Evolutionary conservation across 176 grass and related monocot genomes (phyloP).

Genomic region (Bromus sterilis): DNA sequence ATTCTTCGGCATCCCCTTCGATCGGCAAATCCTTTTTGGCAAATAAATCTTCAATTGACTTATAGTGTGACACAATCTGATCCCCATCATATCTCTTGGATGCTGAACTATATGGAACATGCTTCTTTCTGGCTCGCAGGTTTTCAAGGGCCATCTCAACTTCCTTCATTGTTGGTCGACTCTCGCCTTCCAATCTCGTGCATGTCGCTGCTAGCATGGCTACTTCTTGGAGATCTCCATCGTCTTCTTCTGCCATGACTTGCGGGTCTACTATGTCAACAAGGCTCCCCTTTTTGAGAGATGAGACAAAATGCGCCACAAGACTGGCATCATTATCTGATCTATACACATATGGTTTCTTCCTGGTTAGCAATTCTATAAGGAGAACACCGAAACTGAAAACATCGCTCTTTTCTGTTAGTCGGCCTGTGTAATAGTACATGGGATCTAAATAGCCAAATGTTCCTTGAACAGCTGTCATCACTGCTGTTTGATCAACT

Average conservation of each 20-base stretch:
- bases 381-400: slow-evolving; percentile 45
- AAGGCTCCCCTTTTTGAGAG: not conserved
- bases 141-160: slow-evolving; percentile 19
- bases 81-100: not conserved
- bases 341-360: not conserved
- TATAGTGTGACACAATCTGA: not conserved
- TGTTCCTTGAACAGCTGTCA: slow-evolving; percentile 40
- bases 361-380: slow-evolving; percentile 34
- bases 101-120: not conserved
- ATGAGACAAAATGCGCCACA: not conserved
- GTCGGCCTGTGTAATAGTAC: slow-evolving; percentile 36
- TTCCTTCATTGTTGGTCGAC: slow-evolving; percentile 11
- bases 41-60: not conserved
- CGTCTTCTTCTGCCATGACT: not conserved
- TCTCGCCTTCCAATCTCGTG: slow-evolving; percentile 13
- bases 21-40: not conserved
- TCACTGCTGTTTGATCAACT: slow-evolving; percentile 24
- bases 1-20: not conserved
- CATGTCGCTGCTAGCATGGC: slow-evolving; percentile 11
- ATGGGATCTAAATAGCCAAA: slow-evolving; percentile 48
- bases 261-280: not conserved
- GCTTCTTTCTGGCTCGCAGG: not conserved
- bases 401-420: slow-evolving; percentile 45
- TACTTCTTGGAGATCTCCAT: slow-evolving; percentile 11
- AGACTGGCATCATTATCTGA: not conserved